phyloP scores from a whole-genome alignment of 345 rosid genomes.

The Eucalyptus rudis region DNA sequence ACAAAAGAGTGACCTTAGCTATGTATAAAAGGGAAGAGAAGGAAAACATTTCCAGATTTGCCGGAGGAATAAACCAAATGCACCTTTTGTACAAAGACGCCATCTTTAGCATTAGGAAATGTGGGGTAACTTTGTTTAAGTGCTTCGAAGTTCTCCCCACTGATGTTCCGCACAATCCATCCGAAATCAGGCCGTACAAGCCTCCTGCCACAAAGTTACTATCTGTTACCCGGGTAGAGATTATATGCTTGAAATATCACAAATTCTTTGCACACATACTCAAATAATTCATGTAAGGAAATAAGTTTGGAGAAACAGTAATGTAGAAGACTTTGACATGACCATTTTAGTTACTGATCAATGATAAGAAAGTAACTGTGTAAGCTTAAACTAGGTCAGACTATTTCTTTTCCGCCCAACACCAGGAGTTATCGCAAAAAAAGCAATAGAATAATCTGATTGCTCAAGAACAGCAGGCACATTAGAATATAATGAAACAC shows the following conservation, averaged over 20 bases:
- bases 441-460: neutral
- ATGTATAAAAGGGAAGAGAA: neutral
- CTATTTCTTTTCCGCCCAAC: neutral
- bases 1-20: neutral
- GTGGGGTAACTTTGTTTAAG: neutral
- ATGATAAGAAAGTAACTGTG: neutral
- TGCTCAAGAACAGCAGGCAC: neutral
- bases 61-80: neutral
- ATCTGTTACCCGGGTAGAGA: neutral
- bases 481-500: neutral
- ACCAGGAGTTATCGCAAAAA: neutral
- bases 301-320: neutral
- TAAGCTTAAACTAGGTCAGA: neutral
- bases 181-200: neutral
- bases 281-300: neutral
- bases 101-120: neutral
- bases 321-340: neutral
- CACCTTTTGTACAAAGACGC: neutral
- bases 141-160: no score
- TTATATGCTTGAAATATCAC: neutral
- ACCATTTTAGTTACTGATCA: neutral
- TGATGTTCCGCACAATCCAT: neutral
- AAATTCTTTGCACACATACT: neutral
- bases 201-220: neutral
- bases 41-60: neutral